Conservation (phyloP, 305 asterid genomes). For the Vinca major region DNA sequence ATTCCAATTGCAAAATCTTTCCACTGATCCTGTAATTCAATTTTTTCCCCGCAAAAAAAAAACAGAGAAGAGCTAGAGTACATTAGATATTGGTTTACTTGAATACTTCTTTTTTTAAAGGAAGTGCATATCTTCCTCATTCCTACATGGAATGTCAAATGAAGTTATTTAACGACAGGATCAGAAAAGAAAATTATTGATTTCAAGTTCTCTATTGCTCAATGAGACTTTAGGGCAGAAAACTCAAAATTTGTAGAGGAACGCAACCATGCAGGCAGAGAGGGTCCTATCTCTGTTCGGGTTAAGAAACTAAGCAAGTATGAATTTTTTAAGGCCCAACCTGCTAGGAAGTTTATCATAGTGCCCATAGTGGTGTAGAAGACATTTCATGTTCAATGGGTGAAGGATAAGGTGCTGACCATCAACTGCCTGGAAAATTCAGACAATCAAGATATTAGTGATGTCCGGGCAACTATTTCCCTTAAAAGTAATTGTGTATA, state of each 20-base stretch:
- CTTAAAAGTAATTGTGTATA: neutral
- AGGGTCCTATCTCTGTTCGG: neutral
- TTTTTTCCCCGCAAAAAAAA: constrained; percentile 13
- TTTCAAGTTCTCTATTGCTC: neutral
- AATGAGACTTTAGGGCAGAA: neutral
- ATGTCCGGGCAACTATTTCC: neutral
- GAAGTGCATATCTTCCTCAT: neutral
- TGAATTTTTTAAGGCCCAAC: constrained; percentile 21
- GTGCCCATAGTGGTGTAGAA: constrained; percentile 75
- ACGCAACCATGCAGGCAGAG: neutral
- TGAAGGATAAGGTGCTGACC: constrained; percentile 90
- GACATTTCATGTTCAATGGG: constrained; percentile 91
- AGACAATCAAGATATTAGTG: constrained; percentile 3
- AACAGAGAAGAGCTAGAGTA: neutral
- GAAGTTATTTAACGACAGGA: neutral
- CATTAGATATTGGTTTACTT: neutral
- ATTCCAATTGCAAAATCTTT: constrained; percentile 73
- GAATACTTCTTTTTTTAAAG: neutral
- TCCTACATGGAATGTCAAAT: neutral
- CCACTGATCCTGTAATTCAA: constrained; percentile 62
- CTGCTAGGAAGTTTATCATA: constrained; percentile 75
- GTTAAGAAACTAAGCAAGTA: neutral
- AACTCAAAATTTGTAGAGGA: neutral
- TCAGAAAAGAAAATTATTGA: neutral
- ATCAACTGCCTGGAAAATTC: constrained; percentile 58